Conservation (phyloP, 306 rosid species). For the Styphnolobium japonicum region DNA sequence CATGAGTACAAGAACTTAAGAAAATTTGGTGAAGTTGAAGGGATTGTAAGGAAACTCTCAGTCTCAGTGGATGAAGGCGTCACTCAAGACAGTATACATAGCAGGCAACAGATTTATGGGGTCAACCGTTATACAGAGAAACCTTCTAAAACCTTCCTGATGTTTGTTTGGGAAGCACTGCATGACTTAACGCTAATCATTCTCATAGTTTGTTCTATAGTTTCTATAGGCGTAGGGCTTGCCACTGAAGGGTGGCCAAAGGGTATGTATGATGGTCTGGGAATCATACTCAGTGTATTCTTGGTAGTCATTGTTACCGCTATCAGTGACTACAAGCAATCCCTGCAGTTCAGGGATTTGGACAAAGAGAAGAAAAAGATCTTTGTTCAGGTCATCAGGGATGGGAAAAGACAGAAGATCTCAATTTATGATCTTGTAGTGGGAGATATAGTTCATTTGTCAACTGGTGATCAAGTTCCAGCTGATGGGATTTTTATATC, state of each 20-base stretch:
- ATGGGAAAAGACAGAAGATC: constrained; percentile 63
- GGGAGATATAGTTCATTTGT: constrained; percentile 88
- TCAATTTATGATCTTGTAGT: constrained; percentile 77
- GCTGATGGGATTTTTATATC: constrained; percentile 84
- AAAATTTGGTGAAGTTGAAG: constrained; percentile 50
- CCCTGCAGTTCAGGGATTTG: constrained; percentile 80
- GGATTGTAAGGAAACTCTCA: constrained; percentile 48
- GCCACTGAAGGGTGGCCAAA: constrained; percentile 88
- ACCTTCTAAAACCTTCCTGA: constrained; percentile 59
- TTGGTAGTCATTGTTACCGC: constrained; percentile 89
- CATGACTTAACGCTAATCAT: constrained; percentile 85
- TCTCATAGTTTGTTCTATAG: constrained; percentile 76
- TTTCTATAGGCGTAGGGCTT: constrained; percentile 78
- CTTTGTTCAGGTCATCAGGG: constrained; percentile 67
- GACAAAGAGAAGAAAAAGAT: constrained; percentile 88
- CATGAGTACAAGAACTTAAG: constrained; percentile 50
- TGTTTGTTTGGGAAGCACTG: constrained; percentile 87
- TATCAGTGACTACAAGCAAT: constrained; percentile 80
- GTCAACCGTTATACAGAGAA: constrained; percentile 69
- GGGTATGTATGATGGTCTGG: constrained; percentile 87
- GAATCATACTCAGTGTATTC: constrained; percentile 71
- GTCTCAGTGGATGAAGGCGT: constrained; percentile 60
- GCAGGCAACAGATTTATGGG: constrained; percentile 74
- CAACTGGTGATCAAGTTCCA: constrained; percentile 87
- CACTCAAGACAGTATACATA: constrained; percentile 32